Conservation (phyloP, 1,284 basidiomycete genomes). For the Apiotrichum mycotoxinovorans region DNA sequence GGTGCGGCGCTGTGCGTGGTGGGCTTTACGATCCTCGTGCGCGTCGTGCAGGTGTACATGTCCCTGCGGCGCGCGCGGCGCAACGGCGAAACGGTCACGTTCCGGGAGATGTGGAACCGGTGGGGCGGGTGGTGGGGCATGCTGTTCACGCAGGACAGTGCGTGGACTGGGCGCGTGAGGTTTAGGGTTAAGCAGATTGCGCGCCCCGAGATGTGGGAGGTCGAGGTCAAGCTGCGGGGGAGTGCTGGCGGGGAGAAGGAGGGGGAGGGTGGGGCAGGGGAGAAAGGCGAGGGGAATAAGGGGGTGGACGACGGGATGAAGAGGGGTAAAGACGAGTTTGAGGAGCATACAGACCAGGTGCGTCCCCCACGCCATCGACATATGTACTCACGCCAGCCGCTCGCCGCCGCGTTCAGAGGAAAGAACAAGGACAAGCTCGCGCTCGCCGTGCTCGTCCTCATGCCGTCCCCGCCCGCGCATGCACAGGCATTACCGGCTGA, state of each 20-base stretch:
- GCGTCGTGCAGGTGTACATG: slow-evolving; percentile 8
- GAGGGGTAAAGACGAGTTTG: slow-evolving; percentile 4
- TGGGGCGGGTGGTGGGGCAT: slow-evolving; percentile 24
- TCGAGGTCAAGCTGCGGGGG: background rate
- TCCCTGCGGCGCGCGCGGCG: background rate
- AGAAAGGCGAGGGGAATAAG: no score
- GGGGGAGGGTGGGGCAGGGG: no score
- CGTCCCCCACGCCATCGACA: background rate
- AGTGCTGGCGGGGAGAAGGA: background rate
- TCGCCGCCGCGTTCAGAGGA: background rate
- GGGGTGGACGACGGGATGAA: no score
- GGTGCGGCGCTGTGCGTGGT: slow-evolving; percentile 18
- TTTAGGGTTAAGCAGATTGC: background rate
- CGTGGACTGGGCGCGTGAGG: background rate
- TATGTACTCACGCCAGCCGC: slow-evolving; percentile 11
- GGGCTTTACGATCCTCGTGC: slow-evolving; percentile 9
- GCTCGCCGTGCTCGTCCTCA: slow-evolving; percentile 12
- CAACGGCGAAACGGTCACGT: slow-evolving; percentile 7
- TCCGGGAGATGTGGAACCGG: slow-evolving; percentile 18
- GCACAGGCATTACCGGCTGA: background rate
- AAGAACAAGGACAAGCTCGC: slow-evolving; percentile 1
- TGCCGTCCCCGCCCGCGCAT: slow-evolving; percentile 1
- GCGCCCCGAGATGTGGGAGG: slow-evolving; percentile 14
- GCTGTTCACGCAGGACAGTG: slow-evolving; percentile 3
- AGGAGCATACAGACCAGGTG: slow-evolving; percentile 5